Evolutionary conservation across 768 basidiomycete species (phyloP).

Genomic region (Phanerochaete carnosa): DNA sequence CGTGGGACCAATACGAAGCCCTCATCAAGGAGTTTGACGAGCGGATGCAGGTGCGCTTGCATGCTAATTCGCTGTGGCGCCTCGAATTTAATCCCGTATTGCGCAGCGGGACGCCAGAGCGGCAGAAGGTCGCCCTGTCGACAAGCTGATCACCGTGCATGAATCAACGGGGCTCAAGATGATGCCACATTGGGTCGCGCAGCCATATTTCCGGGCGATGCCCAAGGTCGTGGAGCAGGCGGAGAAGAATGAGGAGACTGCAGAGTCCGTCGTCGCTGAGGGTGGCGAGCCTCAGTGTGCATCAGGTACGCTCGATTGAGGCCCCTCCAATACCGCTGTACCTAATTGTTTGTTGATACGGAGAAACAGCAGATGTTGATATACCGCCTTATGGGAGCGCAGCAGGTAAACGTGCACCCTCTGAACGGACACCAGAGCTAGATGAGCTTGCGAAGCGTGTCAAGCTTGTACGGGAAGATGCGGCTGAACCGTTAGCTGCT

Average conservation of each 20-base stretch:
- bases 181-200: slow-evolving; percentile 68
- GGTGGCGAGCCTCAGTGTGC: background rate
- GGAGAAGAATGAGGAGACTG: background rate
- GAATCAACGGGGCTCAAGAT: slow-evolving; percentile 45
- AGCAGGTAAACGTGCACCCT: background rate
- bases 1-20: slow-evolving; percentile 44
- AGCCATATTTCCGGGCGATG: slow-evolving; percentile 61
- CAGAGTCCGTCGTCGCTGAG: background rate
- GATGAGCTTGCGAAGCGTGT: slow-evolving; percentile 10
- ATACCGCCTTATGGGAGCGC: background rate
- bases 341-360: background rate
- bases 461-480: slow-evolving; percentile 2
- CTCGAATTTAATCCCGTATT: too few species aligned
- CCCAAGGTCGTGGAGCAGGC: slow-evolving; percentile 1
- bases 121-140: slow-evolving; percentile 25
- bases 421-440: slow-evolving; percentile 8
- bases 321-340: background rate
- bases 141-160: slow-evolving; percentile 41
- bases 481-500: background rate
- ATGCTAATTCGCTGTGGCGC: too few species aligned
- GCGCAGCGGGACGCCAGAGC: slow-evolving; percentile 47
- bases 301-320: background rate
- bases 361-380: background rate
- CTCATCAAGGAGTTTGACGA: slow-evolving; percentile 58
- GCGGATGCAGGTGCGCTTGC: slow-evolving; percentile 60